These are phyloP conservation scores for Schizopora paradoxa DNA, from an alignment of 1,284 basidiomycete genomes.

Conservation along the genomic window DNA sequence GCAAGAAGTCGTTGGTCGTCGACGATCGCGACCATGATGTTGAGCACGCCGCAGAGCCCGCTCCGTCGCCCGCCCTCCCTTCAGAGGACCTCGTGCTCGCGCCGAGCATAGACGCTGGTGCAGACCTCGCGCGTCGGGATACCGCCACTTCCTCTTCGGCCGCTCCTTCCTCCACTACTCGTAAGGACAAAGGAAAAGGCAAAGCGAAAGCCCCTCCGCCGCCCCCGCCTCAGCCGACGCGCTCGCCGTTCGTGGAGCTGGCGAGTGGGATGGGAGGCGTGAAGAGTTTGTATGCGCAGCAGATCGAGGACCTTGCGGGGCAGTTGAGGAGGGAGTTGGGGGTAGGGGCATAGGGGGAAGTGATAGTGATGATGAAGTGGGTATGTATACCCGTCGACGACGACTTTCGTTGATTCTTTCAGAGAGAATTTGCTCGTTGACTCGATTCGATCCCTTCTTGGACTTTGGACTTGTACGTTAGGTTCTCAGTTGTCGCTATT, in stretches of 20 bases:
- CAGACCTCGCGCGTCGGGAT: not conserved
- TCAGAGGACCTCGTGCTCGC: not conserved
- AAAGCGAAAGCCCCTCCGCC: slow-evolving; percentile 11
- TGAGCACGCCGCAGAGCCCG: slow-evolving; percentile 8
- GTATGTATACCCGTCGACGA: no score
- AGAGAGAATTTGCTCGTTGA: no score
- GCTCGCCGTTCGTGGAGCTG: not conserved
- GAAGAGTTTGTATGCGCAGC: slow-evolving; percentile 10
- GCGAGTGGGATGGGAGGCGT: not conserved
- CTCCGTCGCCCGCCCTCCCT: slow-evolving; percentile 9
- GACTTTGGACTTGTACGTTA: no score
- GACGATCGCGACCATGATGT: slow-evolving; percentile 15
- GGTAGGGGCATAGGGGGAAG: slow-evolving; percentile 13
- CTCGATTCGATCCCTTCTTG: no score
- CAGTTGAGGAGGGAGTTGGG: slow-evolving; percentile 12
- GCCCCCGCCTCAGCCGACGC: not conserved
- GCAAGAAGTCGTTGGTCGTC: slow-evolving; percentile 11
- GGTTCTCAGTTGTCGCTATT: no score
- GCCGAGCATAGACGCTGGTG: not conserved
- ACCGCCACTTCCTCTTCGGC: no score
- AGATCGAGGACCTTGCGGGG: slow-evolving; percentile 14
- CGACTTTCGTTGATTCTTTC: no score
- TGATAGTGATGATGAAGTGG: no score
- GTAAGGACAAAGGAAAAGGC: slow-evolving; percentile 14
- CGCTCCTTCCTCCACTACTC: not conserved